Conservation (phyloP, 768 basidiomycete genomes). For the Daedalea quercina region DNA sequence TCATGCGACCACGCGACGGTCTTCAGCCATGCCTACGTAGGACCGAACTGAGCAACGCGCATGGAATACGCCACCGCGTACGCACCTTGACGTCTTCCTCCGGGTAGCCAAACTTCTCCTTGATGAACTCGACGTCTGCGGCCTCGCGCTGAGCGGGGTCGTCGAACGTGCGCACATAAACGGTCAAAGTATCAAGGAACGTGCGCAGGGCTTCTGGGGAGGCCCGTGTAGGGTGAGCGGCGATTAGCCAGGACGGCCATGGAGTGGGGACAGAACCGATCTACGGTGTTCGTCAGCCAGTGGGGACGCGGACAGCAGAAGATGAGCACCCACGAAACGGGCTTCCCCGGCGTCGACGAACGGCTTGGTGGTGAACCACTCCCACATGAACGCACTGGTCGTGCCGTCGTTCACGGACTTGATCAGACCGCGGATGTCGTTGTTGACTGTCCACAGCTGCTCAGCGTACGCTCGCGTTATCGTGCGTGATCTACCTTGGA, state of each 20-base stretch:
- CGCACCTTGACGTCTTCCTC: conserved; percentile 72
- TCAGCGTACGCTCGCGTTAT: background rate
- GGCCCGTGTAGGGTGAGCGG: conserved; percentile 70
- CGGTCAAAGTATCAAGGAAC: conserved; percentile 62
- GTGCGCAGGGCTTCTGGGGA: conserved; percentile 36
- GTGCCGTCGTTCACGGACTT: conserved; percentile 83
- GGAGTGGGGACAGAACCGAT: conserved; percentile 86
- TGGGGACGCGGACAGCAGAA: background rate
- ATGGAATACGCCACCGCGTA: background rate
- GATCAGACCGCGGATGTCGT: conserved; percentile 76
- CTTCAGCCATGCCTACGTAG: conserved; percentile 74
- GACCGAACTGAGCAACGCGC: too few relatives aligned
- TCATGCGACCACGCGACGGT: conserved; percentile 71
- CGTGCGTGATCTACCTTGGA: conserved; percentile 46
- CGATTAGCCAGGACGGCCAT: conserved; percentile 97
- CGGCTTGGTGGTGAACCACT: conserved; percentile 86
- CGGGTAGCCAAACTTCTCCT: conserved; percentile 71
- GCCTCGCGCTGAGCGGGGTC: conserved; percentile 47
- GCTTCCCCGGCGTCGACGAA: conserved; percentile 74
- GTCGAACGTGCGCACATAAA: conserved; percentile 62
- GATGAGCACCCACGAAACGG: conserved; percentile 60
- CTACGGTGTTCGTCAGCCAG: conserved; percentile 27
- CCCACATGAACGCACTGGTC: conserved; percentile 93
- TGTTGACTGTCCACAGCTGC: conserved; percentile 47
- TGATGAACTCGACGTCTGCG: conserved; percentile 69